Conservation (phyloP, 768 basidiomycete species). For the Symmetrospora coprosmae region DNA sequence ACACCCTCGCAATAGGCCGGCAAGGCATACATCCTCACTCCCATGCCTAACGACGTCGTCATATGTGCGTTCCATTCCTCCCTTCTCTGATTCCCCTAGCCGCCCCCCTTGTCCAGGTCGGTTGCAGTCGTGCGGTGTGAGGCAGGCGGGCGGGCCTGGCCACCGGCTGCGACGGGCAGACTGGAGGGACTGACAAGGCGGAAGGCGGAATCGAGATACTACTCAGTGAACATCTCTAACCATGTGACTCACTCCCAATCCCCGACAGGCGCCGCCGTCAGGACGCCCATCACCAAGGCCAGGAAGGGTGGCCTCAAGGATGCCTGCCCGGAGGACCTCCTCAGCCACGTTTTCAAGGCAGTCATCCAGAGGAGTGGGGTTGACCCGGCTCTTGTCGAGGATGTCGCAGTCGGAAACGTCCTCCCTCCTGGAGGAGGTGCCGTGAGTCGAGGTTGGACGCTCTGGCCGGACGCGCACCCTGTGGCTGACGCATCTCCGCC, state of each 20-base stretch:
- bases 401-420: constrained; percentile 51
- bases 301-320: constrained; percentile 91
- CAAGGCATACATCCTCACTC: neutral
- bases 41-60: constrained; percentile 4
- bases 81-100: constrained; percentile 40
- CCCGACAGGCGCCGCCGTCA: constrained; percentile 60
- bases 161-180: too few species aligned
- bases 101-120: neutral
- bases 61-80: neutral
- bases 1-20: neutral
- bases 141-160: too few species aligned
- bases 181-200: too few species aligned
- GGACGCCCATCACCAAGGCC: constrained; percentile 70
- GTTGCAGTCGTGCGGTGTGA: neutral
- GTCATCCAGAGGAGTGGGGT: constrained; percentile 47
- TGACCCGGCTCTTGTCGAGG: constrained; percentile 29
- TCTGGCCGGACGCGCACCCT: too few species aligned
- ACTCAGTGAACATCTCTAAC: neutral
- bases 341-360: constrained; percentile 68
- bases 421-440: constrained; percentile 77
- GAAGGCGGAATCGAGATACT: too few species aligned
- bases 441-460: too few species aligned
- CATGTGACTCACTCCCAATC: neutral
- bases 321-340: constrained; percentile 67
- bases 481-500: constrained; percentile 68